Evolutionary conservation across 768 basidiomycete species (phyloP).

Genomic region (Baorangia bicolor): DNA sequence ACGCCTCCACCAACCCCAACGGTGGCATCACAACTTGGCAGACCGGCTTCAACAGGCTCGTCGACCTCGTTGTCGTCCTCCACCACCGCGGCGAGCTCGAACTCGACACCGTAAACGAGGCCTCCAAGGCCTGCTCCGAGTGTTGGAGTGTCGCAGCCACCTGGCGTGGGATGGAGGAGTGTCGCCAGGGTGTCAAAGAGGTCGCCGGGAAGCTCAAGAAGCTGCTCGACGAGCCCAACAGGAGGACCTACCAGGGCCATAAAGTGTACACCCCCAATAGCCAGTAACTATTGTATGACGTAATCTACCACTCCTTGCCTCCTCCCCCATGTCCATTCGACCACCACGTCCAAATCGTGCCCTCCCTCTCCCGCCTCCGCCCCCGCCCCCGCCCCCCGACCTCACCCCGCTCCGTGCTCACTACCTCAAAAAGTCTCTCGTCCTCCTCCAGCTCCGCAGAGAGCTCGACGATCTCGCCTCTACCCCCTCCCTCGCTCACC

Average conservation of each 20-base stretch:
- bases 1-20: conserved; percentile 61
- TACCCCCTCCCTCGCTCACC: conserved; percentile 65
- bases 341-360: conserved; percentile 11
- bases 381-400: not conserved
- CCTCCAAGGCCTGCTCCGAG: conserved; percentile 63
- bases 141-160: conserved; percentile 74
- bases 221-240: conserved; percentile 37
- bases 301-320: conserved; percentile 5
- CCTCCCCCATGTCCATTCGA: not conserved
- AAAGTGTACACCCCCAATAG: conserved; percentile 34
- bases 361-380: not conserved
- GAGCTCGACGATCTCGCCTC: conserved; percentile 73
- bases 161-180: conserved; percentile 67
- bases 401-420: conserved; percentile 92
- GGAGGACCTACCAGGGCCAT: conserved; percentile 32
- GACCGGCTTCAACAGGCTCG: conserved; percentile 62
- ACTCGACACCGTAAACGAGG: conserved; percentile 71
- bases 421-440: conserved; percentile 95
- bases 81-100: conserved; percentile 67
- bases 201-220: conserved; percentile 61
- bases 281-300: conserved; percentile 8
- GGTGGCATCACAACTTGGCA: conserved; percentile 62
- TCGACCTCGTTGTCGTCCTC: conserved; percentile 72
- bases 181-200: conserved; percentile 58
- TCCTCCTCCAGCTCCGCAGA: conserved; percentile 78